Base-by-base conservation (phyloP, 257 asterid genomes). In the Primulina huaijiensis region DNA sequence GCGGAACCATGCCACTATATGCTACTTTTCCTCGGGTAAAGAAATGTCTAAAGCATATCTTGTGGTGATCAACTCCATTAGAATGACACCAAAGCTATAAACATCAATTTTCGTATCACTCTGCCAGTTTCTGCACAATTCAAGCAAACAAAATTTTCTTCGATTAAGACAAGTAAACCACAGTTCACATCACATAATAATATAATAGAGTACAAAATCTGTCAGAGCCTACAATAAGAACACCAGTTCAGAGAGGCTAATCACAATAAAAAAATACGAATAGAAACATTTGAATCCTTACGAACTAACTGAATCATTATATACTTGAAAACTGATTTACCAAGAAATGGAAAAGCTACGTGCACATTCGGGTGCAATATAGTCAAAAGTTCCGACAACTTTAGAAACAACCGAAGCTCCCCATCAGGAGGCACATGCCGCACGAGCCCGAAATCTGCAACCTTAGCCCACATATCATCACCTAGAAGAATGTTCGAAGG, bases 381-480 rank as follows among this genome's bases (percentile, higher is more conserved):
- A 91, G 57, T 96, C 97, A 55, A 91, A 91, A 0, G 97, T 92
- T 65, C 97, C 97, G 0, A 96, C 98, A 72, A 92, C 76, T 76
- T 72, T 82, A 19, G 96, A 89, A 20, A 88, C 96, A 43, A 89
- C 73, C 0, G 96, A 86, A 34, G 92, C 95, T 89, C 83, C 56
- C 96, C 96, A 68, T 92, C 95, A 23, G 1, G 25, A 5, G 97
- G 96, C 29, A 94, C 96, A 70, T 87, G 92, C 30, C 94, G 89
- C 74, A 92, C 93, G 25, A 92, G 95, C 60, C 98, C 98, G 75
- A 92, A 92, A 75, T 92, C 96, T 0, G 96, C 85, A 68, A 92
- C 97, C 78, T 92, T 92, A 63, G 97, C 96, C 74, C 92, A 82
- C 94, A 92, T 81, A 83, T 89, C 98, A 76, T 89, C 96, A 31